Conservation (phyloP, 2,329 filamentous ascomycete genomes). For the Colletotrichum orchidophilum region DNA sequence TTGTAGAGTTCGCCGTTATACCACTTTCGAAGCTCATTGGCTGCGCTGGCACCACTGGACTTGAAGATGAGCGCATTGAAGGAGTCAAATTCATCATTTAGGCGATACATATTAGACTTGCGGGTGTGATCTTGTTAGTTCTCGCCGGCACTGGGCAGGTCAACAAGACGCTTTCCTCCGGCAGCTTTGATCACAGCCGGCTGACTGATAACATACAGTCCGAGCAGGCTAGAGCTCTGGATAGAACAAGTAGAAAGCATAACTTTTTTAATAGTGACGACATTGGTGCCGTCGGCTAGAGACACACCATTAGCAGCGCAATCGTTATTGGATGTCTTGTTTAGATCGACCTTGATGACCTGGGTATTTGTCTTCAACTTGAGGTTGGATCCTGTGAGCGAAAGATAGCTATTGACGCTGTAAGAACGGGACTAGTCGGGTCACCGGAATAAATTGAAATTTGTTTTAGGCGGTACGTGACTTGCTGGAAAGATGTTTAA, state of each 20-base stretch:
- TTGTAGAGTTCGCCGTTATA: conserved; percentile 46
- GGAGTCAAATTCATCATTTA: conserved; percentile 41
- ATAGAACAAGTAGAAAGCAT: conserved; percentile 28
- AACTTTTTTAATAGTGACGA: conserved; percentile 22
- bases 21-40: conserved; percentile 50
- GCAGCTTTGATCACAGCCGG: conserved; percentile 46
- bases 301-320: conserved; percentile 10
- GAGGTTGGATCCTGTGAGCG: conserved; percentile 47
- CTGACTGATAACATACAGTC: conserved; percentile 46
- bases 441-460: too few species aligned
- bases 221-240: conserved; percentile 40
- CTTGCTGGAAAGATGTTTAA: too few species aligned
- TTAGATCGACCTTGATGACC: conserved; percentile 40
- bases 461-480: too few species aligned
- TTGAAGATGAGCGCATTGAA: conserved; percentile 41
- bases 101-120: conserved; percentile 39
- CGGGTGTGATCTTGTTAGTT: conserved; percentile 58
- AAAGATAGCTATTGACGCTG: conserved; percentile 44
- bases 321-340: not conserved
- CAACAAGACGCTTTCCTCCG: conserved; percentile 48
- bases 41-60: conserved; percentile 39
- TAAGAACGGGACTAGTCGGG: conserved; percentile 43
- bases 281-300: not conserved
- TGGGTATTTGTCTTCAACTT: conserved; percentile 48
- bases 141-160: conserved; percentile 55